These are phyloP conservation scores for Corymbia calophylla DNA, from an alignment of 441 rosid species.

Conservation along the genomic window DNA sequence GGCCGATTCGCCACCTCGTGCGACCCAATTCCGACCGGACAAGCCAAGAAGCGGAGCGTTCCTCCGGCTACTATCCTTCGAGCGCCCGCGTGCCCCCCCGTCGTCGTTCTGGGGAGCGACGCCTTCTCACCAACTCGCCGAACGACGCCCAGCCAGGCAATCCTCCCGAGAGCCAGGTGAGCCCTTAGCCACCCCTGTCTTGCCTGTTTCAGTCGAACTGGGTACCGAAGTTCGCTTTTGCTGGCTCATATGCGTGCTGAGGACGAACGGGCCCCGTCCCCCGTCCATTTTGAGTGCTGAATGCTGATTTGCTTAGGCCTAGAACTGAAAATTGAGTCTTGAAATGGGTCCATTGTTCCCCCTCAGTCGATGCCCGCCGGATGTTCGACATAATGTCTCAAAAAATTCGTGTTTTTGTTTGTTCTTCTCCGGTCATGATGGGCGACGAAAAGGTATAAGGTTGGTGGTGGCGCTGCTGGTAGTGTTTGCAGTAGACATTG, in stretches of 20 bases:
- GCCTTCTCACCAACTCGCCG: not conserved
- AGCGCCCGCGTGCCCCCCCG: not conserved
- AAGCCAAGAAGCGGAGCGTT: not conserved
- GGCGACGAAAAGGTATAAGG: no score
- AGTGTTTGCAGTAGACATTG: no score
- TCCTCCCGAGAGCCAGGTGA: not conserved
- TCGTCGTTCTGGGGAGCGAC: not conserved
- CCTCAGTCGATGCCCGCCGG: no score
- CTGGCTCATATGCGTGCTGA: not conserved
- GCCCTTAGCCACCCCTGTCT: not conserved
- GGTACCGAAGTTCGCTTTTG: no score
- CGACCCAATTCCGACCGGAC: not conserved
- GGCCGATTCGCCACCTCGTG: not conserved
- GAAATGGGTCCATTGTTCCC: no score
- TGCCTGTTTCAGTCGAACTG: not conserved
- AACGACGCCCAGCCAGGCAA: not conserved
- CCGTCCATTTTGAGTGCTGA: not conserved
- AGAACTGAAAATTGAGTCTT: not conserved
- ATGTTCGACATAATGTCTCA: no score
- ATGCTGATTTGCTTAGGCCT: not conserved
- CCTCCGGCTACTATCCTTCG: not conserved
- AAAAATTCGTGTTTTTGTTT: no score
- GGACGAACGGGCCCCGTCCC: fast-evolving
- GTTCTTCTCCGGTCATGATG: no score
- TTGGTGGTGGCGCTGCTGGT: no score